Evolutionary conservation across 2,329 filamentous ascomycete genomes (phyloP), one percentile per base, ranked within the genome.

Genomic region (Colletotrichum musicola): DNA sequence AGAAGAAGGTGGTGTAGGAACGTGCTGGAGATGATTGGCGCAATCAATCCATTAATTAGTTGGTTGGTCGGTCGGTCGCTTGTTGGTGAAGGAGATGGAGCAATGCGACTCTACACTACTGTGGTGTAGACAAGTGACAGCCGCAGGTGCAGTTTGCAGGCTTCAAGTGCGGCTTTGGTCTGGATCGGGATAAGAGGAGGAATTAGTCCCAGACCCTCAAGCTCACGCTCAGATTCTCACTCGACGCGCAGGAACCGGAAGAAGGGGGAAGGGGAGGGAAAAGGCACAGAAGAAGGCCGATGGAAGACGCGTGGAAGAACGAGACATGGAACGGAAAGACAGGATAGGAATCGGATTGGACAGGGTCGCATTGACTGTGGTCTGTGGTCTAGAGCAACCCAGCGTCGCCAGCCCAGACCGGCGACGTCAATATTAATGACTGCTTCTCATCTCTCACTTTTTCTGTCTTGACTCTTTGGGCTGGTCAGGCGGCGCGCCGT

Each of bases 361-460:
- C 55, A 60, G 49, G 42, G 50, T 65, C 55, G 55, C 65, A 68
- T 65, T 54, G 62, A 60, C 65, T 27, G 30, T 20, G 59, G 59
- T 50, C 47, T 46, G 49, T 25, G 22, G 22, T 25, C 22, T 10
- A 35, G 12, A 35, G 30, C 10, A 59, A 54, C 7, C 55, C 47
- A 46, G 54, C 27, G 49, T 64, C 42, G 49, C 50, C 58, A 49
- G 64, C 50, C 18, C n/a, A 50, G 35, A 51, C 30, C 27, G 57
- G 47, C 55, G 55, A 46, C 18, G 40, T 6, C 30, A 46, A 47
- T 54, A 64, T 58, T 64, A 51, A 44, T 55, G 63, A 62, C 54
- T 61, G 49, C 56, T 25, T 46, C 50, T 64, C 61, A 57, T 68
- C 61, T 64, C 64, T 58, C 53, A 42, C 30, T 44, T 30, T 62